Evolutionary conservation across 371 early-diverging fungal genomes (phyloP), one percentile per base, ranked within the genome.

Genomic region (Umbelopsis sp.): DNA sequence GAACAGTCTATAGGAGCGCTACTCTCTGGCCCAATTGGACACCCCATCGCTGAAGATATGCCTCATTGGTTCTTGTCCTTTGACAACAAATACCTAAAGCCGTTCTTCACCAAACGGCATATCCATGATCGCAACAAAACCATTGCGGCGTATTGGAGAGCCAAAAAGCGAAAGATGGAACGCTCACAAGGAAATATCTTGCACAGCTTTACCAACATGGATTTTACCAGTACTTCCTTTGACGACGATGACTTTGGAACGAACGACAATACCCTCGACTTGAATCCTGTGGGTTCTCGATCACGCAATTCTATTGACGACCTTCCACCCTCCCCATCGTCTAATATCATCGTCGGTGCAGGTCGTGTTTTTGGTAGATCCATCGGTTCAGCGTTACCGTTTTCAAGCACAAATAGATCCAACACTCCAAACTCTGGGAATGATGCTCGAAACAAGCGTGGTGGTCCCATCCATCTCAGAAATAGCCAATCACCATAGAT

Each of bases 61-160:
- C 85, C 88, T 3, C 92, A 94, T 67, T 94, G 95, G 95, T 94
- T 94, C 80, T 84, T 93, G 32, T 88, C 88, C 24, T 92, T 94
- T 80, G 95, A 93, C 78, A 87, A 90, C 50, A 85, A 85, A 69
- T 93, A 88, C 81, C 75, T 94, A 14, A 93, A 93, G 68, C 95
- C 95, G 0, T 72, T 93, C 44, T 92, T 94, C 71, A 88, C 83
- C 10, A 82, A 80, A 65, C 76, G 70, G 11, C 80, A 83, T 57
- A 65, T 79, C 3, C 82, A 82, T 50, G 74, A 79, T 63, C 66
- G 81, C 32, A 83, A 83, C 46, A 78, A 79, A 35, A 79, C 80
- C 7, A 63, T 83, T 37, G 83, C 81, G 0, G 83, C 80, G 41
- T 83, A 83, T 24, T 83, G 83, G 83, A 69, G 64, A 70, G 79